phyloP scores from a whole-genome alignment of 1,284 basidiomycete species.

The Apiotrichum gracile region DNA sequence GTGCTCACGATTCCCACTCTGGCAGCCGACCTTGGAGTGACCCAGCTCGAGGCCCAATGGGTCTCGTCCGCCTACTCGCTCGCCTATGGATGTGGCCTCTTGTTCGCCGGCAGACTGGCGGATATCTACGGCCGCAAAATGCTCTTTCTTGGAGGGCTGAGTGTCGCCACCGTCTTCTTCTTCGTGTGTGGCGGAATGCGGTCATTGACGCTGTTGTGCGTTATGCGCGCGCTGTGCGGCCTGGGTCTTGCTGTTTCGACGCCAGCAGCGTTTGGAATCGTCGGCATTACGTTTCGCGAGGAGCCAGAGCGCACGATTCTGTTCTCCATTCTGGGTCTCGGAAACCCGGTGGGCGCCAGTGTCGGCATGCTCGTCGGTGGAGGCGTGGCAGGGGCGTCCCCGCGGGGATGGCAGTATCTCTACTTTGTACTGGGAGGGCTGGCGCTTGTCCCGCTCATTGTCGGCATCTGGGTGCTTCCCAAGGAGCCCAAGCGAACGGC shows the following conservation, averaged over 20 bases:
- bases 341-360: constrained; percentile 25
- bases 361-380: constrained; percentile 29
- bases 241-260: constrained; percentile 20
- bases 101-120: constrained; percentile 44
- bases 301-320: constrained; percentile 34
- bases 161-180: constrained; percentile 8
- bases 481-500: constrained; percentile 11
- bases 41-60: constrained; percentile 40
- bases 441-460: constrained; percentile 24
- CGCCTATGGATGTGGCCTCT: constrained; percentile 42
- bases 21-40: constrained; percentile 32
- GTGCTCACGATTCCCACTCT: constrained; percentile 40
- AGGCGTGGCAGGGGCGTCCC: constrained; percentile 10
- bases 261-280: constrained; percentile 34
- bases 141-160: constrained; percentile 39
- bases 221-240: constrained; percentile 23
- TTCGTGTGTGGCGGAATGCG: constrained; percentile 23
- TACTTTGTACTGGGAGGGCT: constrained; percentile 38
- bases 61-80: constrained; percentile 45
- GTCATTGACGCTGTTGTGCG: constrained; percentile 13
- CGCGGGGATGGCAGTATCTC: constrained; percentile 29
- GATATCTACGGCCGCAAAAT: constrained; percentile 42
- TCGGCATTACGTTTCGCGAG: constrained; percentile 30
- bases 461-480: constrained; percentile 31
- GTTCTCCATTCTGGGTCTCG: constrained; percentile 29